Evolutionary conservation across 352 stramenopile genomes (phyloP).

Genomic region (Globisporangium emineosum): DNA sequence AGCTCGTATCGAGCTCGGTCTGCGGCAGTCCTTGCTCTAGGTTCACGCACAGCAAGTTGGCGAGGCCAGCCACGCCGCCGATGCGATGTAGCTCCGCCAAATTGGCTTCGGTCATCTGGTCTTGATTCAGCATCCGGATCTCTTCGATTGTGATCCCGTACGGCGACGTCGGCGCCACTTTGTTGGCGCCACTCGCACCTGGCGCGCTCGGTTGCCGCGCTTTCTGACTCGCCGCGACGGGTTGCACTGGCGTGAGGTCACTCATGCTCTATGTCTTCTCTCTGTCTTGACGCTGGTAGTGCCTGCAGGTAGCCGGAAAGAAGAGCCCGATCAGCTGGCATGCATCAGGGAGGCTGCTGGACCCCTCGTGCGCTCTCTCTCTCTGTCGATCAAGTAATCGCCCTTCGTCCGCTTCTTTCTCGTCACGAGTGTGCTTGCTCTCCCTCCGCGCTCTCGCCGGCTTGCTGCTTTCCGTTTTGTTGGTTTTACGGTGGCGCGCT

Average conservation of each 20-base stretch:
- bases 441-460: background rate
- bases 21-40: slow-evolving; percentile 56
- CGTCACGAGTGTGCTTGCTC: background rate
- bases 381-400: background rate
- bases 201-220: slow-evolving; percentile 20
- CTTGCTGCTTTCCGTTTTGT: slow-evolving; percentile 13
- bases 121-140: slow-evolving; percentile 63
- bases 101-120: slow-evolving; percentile 82
- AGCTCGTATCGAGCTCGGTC: slow-evolving; percentile 56
- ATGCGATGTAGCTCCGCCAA: slow-evolving; percentile 55
- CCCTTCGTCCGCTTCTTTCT: background rate
- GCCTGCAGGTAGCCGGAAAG: background rate
- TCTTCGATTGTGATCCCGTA: slow-evolving; percentile 75
- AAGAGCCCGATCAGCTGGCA: background rate
- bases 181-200: slow-evolving; percentile 31
- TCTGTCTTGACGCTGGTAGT: background rate
- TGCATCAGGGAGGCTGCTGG: background rate
- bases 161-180: slow-evolving; percentile 64
- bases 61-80: slow-evolving; percentile 50
- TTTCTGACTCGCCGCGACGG: slow-evolving; percentile 23
- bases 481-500: background rate
- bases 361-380: background rate
- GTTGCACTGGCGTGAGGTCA: slow-evolving; percentile 53
- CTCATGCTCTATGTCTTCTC: slow-evolving; percentile 23
- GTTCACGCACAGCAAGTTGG: slow-evolving; percentile 67